Evolutionary conservation across 805 yeast genomes (phyloP).

Genomic region (Starmerella floricola): DNA sequence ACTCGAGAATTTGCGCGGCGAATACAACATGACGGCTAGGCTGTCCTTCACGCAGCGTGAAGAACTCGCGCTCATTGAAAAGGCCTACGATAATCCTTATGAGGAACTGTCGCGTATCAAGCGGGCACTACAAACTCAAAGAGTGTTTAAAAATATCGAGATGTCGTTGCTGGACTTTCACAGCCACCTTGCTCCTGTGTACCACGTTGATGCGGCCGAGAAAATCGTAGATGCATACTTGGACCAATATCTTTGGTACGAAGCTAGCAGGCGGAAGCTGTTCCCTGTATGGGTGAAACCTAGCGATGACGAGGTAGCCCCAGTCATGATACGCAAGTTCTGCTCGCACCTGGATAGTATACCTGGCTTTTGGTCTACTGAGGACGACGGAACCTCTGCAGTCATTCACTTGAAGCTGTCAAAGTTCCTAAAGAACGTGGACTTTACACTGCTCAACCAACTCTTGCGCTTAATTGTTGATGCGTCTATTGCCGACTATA

Average conservation of each 20-base stretch:
- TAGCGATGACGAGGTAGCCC: slow-evolving; percentile 86
- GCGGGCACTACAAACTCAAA: slow-evolving; percentile 66
- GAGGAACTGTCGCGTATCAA: slow-evolving; percentile 80
- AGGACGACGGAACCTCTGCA: slow-evolving; percentile 66
- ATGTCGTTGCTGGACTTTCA: slow-evolving; percentile 87
- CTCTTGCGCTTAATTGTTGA: slow-evolving; percentile 71
- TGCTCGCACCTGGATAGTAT: slow-evolving; percentile 79
- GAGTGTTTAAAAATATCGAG: slow-evolving; percentile 82
- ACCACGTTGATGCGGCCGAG: slow-evolving; percentile 80
- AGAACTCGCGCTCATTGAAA: slow-evolving; percentile 84
- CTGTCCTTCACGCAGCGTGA: slow-evolving; percentile 80
- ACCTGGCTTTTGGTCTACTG: slow-evolving; percentile 63
- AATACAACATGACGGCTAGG: slow-evolving; percentile 57
- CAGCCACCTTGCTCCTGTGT: slow-evolving; percentile 72
- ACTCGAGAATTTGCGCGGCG: slow-evolving; percentile 71
- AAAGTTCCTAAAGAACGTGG: slow-evolving; percentile 73
- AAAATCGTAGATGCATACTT: slow-evolving; percentile 92
- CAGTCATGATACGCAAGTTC: slow-evolving; percentile 84
- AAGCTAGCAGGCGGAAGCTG: slow-evolving; percentile 70
- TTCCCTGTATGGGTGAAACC: slow-evolving; percentile 98
- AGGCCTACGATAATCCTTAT: slow-evolving; percentile 94
- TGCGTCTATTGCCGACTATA: slow-evolving; percentile 85
- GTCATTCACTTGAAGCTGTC: slow-evolving; percentile 65
- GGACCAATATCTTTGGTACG: slow-evolving; percentile 94
- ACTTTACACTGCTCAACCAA: slow-evolving; percentile 74